Conservation (phyloP, 202 grass and related monocot genomes). For the Elaeis oleifera region DNA sequence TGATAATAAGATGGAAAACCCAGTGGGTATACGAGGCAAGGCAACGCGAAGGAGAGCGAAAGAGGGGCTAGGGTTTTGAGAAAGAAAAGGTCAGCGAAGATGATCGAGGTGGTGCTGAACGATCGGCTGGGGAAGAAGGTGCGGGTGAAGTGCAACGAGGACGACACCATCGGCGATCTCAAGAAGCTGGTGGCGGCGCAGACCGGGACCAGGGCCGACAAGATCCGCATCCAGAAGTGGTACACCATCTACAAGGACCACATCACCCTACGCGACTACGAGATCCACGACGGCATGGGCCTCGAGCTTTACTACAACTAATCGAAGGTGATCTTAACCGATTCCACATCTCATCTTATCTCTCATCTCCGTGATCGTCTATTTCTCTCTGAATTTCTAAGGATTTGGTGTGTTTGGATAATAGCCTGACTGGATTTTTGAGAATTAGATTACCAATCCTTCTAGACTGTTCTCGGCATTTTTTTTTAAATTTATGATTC, state of each 20-base stretch:
- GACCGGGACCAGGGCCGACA: constrained; percentile 78
- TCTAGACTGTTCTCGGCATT: too few species aligned
- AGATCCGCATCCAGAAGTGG: constrained; percentile 99
- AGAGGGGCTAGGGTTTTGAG: too few species aligned
- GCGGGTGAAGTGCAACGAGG: constrained; percentile 95
- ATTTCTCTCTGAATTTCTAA: too few species aligned
- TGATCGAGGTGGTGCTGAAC: constrained; percentile 98
- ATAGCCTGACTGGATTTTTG: too few species aligned
- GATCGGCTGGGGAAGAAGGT: constrained; percentile 98
- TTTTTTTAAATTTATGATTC: too few species aligned
- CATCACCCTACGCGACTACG: constrained; percentile 97
- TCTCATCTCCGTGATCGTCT: too few species aligned
- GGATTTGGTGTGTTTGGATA: too few species aligned
- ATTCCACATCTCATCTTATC: too few species aligned
- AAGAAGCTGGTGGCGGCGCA: constrained; percentile 97
- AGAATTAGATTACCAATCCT: too few species aligned
- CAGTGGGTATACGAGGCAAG: too few species aligned
- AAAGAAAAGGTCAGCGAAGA: constrained; percentile 15
- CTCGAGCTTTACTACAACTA: constrained; percentile 99
- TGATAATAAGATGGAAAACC: too few species aligned
- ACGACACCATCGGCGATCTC: constrained; percentile 98
- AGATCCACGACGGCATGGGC: constrained; percentile 96
- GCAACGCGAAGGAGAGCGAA: too few species aligned
- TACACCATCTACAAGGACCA: constrained; percentile 99
- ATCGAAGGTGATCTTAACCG: not conserved